Percentiles rank a stretch among this genome's conserved stretches.
Evolutionary conservation across 768 basidiomycete species (phyloP).

Genomic region (Rhodocollybia butyracea): DNA sequence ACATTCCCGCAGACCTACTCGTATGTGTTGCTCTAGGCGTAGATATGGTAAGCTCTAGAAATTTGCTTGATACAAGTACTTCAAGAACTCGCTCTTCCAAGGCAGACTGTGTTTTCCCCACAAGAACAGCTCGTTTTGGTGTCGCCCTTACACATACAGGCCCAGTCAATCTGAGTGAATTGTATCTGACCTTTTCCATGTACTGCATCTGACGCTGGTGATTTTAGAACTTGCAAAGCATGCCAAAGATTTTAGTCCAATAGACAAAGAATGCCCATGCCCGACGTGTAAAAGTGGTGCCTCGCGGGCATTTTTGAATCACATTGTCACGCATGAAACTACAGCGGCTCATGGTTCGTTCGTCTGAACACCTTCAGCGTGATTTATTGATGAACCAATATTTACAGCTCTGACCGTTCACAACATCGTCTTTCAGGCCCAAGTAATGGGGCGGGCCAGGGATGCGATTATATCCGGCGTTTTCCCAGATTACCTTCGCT

Average conservation of each 20-base stretch:
- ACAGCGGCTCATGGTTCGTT: conserved; percentile 76
- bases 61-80: background rate
- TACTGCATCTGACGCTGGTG: background rate
- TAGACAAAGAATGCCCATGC: conserved; percentile 79
- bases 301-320: conserved; percentile 74
- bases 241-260: conserved; percentile 62
- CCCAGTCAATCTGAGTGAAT: conserved; percentile 77
- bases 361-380: conserved; percentile 14
- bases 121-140: conserved; percentile 87
- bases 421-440: conserved; percentile 84
- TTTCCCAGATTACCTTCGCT: conserved; percentile 74
- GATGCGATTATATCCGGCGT: conserved; percentile 74
- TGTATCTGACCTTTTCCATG: background rate
- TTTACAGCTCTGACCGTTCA: conserved; percentile 72
- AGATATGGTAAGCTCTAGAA: conserved; percentile 67
- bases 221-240: conserved; percentile 64
- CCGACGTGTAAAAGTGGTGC: conserved; percentile 73
- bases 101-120: conserved; percentile 95
- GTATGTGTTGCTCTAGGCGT: conserved; percentile 91
- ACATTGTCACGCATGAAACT: conserved; percentile 76
- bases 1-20: conserved; percentile 59
- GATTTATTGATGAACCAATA: conserved; percentile 7
- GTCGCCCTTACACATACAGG: conserved; percentile 82
- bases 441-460: conserved; percentile 81
- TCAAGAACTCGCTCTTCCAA: conserved; percentile 21